Base-by-base conservation (phyloP, 257 asterid genomes). In the Capsicum rhomboideum region DNA sequence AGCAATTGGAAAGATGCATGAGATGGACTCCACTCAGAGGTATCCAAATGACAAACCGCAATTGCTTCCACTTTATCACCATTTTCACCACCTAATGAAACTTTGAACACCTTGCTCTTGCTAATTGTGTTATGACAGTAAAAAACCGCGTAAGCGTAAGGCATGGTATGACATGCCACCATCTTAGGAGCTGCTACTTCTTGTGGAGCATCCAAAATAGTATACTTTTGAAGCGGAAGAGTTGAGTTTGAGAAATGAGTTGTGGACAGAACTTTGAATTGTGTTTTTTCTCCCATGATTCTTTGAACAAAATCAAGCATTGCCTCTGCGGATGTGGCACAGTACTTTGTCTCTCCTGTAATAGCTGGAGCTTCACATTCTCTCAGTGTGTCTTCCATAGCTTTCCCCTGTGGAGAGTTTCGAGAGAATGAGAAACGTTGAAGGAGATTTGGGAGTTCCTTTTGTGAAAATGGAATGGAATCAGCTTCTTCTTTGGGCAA, bases 1-100 rank as follows among this genome's bases (percentile, higher is more conserved):
- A 92, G 96, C 88, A 95, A 87, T 40, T 84, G 64, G 84, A 93
- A 93, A 18, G 96, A 86, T 18, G 90, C 88, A 17, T 95, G 98
- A 72, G 87, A 89, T 40, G 61, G 90, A 78, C 89, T 90, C 97
- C 99, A 95, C 20, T 86, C 90, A 14, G 98, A 91, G 9, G 98
- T 95, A 87, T 93, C 97, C 96, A 93, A 88, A 80, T 93, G 98
- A 85, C 98, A 93, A 77, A 94, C 93, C 14, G 97, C 98, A 63
- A 93, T 50, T 34, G 98, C 97, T 53, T 95, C 91, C 4, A 91
- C 90, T 88, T 82, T 56, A 12, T 90, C 93, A 1, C 91, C 97
- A 55, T 88, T 84, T 83, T 91, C 93, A 4, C 94, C 90, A 0
- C 59, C 79, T 12, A 95, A 87, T 2, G 91, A 85, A 87, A 90